phyloP scores from a whole-genome alignment of 2,329 filamentous ascomycete genomes.

The Talaromyces funiculosus region DNA sequence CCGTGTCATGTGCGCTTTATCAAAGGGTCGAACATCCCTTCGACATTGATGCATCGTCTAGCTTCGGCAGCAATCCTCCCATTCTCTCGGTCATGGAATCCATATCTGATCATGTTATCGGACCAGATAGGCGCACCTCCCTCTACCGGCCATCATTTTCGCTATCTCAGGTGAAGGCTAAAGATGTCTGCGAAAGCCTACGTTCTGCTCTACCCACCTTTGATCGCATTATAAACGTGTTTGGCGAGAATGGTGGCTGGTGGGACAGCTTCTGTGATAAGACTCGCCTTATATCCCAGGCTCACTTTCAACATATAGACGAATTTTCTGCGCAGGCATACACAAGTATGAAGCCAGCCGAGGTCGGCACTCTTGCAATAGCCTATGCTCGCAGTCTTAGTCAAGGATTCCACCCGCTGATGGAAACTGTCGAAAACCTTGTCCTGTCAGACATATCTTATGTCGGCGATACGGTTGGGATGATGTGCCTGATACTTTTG shows the following conservation, averaged over 20 bases:
- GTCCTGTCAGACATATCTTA: neutral
- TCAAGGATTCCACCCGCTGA: neutral
- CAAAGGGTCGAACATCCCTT: neutral
- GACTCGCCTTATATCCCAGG: constrained; percentile 1
- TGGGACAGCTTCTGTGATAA: neutral
- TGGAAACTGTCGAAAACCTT: neutral
- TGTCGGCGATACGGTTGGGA: neutral
- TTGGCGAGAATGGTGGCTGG: neutral
- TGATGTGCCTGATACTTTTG: constrained; percentile 3
- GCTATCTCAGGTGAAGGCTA: neutral
- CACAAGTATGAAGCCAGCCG: neutral
- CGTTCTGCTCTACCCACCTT: neutral
- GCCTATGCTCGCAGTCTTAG: neutral
- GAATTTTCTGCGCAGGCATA: neutral
- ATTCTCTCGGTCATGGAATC: neutral
- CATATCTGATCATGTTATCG: too few relatives aligned
- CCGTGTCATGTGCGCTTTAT: neutral
- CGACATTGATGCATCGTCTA: neutral
- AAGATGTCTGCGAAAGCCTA: neutral
- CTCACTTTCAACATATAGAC: neutral
- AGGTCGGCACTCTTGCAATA: neutral
- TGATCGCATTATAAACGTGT: neutral
- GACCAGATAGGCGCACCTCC: too few relatives aligned
- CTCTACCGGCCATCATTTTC: neutral
- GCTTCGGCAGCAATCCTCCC: neutral